Evolutionary conservation across 2,329 filamentous ascomycete genomes (phyloP), one percentile per base, ranked within the genome.

Genomic region (Botrytis medusae): DNA sequence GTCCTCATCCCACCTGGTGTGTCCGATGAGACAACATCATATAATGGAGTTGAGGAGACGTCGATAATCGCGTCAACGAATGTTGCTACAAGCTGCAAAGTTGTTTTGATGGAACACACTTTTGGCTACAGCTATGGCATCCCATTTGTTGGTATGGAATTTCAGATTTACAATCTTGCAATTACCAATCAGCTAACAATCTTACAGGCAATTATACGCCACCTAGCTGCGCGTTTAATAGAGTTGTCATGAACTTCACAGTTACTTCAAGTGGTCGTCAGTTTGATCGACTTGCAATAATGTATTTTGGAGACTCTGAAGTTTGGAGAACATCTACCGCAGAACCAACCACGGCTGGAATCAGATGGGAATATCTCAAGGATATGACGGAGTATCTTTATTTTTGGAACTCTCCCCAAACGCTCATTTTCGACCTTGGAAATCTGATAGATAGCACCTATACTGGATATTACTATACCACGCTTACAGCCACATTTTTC

Each of bases 281-380:
- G 78, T 95, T 88, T 81, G 93, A 97, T 80, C 87, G 93, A 57
- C 85, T 95, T 14, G 93, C 89, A 6, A 82, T 91, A 46, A 90
- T 96, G 86, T 96, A 91, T 78, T 85, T 96, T 54, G 89, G 89
- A 59, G 92, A 95, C 80, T 89, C 88, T 16, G 93, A 97, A 80
- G 86, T 97, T n/a, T 96, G 92, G 85, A 86, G 93, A 37, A 95
- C 93, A 2, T 94, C 92, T 8, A 97, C 93, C 1, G 92, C 93
- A 6, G 92, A 97, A 82, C 93, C 93, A 1, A 93, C 89, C 0
- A 76, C 83, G 7, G 86, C 86, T 34, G 93, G 93, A 10, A 94
- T 96, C 75, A 83, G 87, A 62, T 95, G 92, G 92, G 90, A 87
- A 0, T 94, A 93, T 79, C 84, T 90, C 72, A 96, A 95, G 81